These are phyloP conservation scores for Glaciozyma antarctica DNA, from an alignment of 768 basidiomycete genomes.

Conservation along the genomic window DNA sequence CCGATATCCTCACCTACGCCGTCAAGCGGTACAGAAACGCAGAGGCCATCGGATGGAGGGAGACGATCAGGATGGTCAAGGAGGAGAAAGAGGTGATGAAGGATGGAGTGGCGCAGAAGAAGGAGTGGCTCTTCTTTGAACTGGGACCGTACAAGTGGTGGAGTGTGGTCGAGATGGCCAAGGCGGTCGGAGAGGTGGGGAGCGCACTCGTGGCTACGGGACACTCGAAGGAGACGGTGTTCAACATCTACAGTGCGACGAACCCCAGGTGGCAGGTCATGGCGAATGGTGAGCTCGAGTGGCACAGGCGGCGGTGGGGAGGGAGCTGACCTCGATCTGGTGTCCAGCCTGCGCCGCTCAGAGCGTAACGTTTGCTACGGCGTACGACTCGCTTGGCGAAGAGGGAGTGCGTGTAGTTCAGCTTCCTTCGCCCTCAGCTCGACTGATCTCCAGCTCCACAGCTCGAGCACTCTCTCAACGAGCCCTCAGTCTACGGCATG, in stretches of 20 bases:
- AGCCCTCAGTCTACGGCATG: slow-evolving; percentile 69
- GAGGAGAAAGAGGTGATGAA: slow-evolving; percentile 77
- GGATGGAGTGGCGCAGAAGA: slow-evolving; percentile 60
- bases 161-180: slow-evolving; percentile 58
- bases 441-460: slow-evolving; percentile 43
- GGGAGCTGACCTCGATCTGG: not conserved
- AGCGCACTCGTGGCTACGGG: slow-evolving; percentile 51
- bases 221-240: slow-evolving; percentile 57
- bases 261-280: slow-evolving; percentile 73
- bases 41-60: slow-evolving; percentile 70
- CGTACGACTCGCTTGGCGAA: slow-evolving; percentile 91
- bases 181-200: slow-evolving; percentile 56
- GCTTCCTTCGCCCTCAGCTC: not conserved
- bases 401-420: slow-evolving; percentile 25
- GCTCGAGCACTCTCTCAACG: slow-evolving; percentile 79
- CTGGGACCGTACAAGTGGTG: slow-evolving; percentile 65
- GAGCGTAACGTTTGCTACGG: slow-evolving; percentile 76
- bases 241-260: slow-evolving; percentile 86
- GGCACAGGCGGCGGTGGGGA: not conserved
- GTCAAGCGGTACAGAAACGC: slow-evolving; percentile 38
- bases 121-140: slow-evolving; percentile 93
- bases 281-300: slow-evolving; percentile 45
- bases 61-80: slow-evolving; percentile 57
- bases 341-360: slow-evolving; percentile 58
- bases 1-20: slow-evolving; percentile 10